A percentile compares a stretch with the other conserved stretches of the same genome.
Evolutionary conservation across 768 basidiomycete genomes (phyloP).

Genomic region (Termitomyces titanicus): DNA sequence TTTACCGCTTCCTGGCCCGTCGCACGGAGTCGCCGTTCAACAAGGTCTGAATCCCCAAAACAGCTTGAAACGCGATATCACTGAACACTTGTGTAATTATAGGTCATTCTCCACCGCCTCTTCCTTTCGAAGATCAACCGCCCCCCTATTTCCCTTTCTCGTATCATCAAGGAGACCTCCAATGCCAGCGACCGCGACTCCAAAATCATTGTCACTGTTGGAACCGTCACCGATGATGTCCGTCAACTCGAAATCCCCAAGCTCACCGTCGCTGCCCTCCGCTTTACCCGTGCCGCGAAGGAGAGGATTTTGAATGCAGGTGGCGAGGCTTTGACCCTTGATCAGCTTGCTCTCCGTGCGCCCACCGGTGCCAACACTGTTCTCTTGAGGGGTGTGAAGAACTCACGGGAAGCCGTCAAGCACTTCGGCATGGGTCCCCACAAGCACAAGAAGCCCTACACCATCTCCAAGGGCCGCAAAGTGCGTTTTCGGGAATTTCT

Average conservation of each 20-base stretch:
- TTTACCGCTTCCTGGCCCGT: conserved; percentile 98
- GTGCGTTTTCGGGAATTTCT: conserved; percentile 27
- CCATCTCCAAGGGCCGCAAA: conserved; percentile 95
- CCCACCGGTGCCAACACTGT: conserved; percentile 96
- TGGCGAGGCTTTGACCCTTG: conserved; percentile 92
- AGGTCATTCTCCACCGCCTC: conserved; percentile 93
- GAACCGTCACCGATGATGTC: conserved; percentile 93
- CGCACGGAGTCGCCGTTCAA: conserved; percentile 96
- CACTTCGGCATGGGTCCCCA: conserved; percentile 99
- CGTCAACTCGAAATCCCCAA: conserved; percentile 85
- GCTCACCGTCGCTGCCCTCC: conserved; percentile 88
- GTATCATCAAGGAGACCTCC: conserved; percentile 80
- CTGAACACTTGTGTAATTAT: conserved; percentile 6
- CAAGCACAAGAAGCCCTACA: conserved; percentile 98
- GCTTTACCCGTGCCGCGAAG: conserved; percentile 89
- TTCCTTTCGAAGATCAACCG: conserved; percentile 98
- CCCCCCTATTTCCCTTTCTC: conserved; percentile 92
- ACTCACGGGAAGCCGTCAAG: conserved; percentile 90
- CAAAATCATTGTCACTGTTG: conserved; percentile 88
- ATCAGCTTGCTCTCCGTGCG: conserved; percentile 92
- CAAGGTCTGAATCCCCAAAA: conserved; percentile 52
- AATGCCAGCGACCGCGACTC: conserved; percentile 61
- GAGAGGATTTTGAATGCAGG: conserved; percentile 95
- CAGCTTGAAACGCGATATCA: background rate
- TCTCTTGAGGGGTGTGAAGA: conserved; percentile 89